Base-by-base conservation (phyloP, 2,329 filamentous ascomycete genomes). In the Pseudocercospora crystallina region DNA sequence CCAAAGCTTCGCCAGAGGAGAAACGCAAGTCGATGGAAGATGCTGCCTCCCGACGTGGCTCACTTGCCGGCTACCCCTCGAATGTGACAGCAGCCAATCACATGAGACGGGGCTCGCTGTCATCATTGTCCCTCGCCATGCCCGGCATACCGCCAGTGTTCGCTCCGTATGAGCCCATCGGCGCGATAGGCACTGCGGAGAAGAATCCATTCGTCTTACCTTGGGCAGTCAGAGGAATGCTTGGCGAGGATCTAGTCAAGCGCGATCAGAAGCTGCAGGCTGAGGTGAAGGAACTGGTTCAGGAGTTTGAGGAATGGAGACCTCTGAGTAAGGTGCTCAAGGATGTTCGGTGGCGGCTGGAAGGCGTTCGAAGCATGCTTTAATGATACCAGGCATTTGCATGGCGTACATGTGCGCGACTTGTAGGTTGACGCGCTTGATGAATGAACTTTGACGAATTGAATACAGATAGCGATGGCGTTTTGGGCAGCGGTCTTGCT, bases 331-430 rank as follows among this genome's bases (percentile, higher is more conserved):
- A 97, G 74, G 88, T 88, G 37, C 73, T 99, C 51, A 96, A 94
- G 73, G 94, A 99, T 71, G 91, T 99, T 40, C 95, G 95, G 71
- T 97, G 95, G 71, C 80, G 94, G 55, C 76, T 99, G 14, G 94
- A 97, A 73, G 92, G 87, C 2, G 89, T 99, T 38, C 81, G 89
- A 64, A 96, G 90, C 41, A 95, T 90, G 72, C 74, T 96, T 9
- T 84, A 41, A 55, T 35, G 33, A 26, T 26, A 26, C 20, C 20
- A 26, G 7, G 20, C 20, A 26, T 26, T 26, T 26, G 20, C 3
- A 4, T 26, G 20, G 20, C 7, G 20, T 26, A 26, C 20, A 26
- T 26, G 20, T 26, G 20, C 20, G 20, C 20, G 20, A 26, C 20
- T 26, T 26, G 20, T 26, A 7, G 7, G 20, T 26, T 26, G 7